Evolutionary conservation across 345 rosid species (phyloP).

Genomic region (Jatropha curcas): DNA sequence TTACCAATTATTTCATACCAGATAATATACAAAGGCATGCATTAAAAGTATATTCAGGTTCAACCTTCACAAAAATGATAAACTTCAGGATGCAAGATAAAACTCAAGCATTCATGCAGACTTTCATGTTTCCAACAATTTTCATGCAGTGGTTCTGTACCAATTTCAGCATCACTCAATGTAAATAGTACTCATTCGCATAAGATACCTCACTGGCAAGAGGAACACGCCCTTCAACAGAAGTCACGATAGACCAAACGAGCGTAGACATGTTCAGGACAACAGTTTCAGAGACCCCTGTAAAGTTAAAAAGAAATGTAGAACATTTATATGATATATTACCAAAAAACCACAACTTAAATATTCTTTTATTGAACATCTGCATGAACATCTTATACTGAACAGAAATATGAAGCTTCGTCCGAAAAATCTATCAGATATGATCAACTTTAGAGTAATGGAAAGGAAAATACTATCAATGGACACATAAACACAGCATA

Average conservation of each 20-base stretch:
- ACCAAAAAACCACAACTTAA: neutral
- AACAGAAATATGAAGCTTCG: constrained; percentile 4
- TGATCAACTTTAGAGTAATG: neutral
- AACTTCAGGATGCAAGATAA: neutral
- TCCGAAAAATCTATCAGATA: neutral
- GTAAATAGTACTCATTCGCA: neutral
- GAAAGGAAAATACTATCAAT: neutral
- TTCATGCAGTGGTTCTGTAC: neutral
- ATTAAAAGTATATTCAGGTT: neutral
- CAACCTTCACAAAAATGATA: neutral
- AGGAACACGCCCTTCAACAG: constrained; percentile 88
- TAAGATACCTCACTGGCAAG: constrained; percentile 93
- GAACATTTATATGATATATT: neutral
- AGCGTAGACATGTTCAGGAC: constrained; percentile 97
- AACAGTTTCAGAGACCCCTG: constrained; percentile 90
- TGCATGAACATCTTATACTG: neutral
- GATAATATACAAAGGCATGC: neutral
- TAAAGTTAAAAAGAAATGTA: constrained; percentile 26
- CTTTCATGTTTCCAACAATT: neutral
- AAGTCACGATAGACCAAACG: constrained; percentile 84
- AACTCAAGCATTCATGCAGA: neutral
- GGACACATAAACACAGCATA: neutral
- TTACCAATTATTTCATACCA: neutral
- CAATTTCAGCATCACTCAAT: neutral
- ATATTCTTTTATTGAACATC: neutral